These are phyloP conservation scores for Artemisia annua DNA, from an alignment of 129 eudicot species.

Conservation along the genomic window DNA sequence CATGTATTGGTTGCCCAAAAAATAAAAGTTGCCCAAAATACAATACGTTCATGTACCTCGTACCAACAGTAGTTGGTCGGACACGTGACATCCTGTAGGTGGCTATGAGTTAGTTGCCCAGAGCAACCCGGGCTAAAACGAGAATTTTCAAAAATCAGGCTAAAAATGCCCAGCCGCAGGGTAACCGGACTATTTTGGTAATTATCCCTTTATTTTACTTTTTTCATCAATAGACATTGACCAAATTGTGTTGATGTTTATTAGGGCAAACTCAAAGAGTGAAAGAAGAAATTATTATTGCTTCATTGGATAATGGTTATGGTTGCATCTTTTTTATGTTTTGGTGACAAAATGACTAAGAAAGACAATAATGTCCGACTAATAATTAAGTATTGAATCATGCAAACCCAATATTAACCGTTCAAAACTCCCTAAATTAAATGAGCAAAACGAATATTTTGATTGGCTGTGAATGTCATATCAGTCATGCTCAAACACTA, in stretches of 20 bases:
- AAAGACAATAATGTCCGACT: slow-evolving; percentile 28
- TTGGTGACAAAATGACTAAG: slow-evolving; percentile 26
- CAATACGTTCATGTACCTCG: too few relatives aligned
- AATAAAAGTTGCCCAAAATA: too few relatives aligned
- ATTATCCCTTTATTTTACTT: too few relatives aligned
- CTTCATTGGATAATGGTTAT: not conserved
- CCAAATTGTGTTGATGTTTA: slow-evolving; percentile 26
- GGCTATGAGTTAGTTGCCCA: too few relatives aligned
- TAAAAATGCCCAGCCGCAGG: too few relatives aligned
- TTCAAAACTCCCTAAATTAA: slow-evolving; percentile 19
- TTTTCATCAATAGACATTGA: too few relatives aligned
- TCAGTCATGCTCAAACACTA: slow-evolving; percentile 28
- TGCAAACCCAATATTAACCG: slow-evolving; percentile 20
- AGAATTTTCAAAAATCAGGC: too few relatives aligned
- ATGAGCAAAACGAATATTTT: slow-evolving; percentile 22
- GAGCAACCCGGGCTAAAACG: too few relatives aligned
- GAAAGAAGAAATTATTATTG: not conserved
- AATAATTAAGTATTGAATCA: slow-evolving; percentile 33
- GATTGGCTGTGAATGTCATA: slow-evolving; percentile 29
- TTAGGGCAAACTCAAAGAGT: slow-evolving; percentile 3
- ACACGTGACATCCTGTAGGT: too few relatives aligned
- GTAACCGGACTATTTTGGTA: too few relatives aligned
- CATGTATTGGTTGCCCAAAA: too few relatives aligned
- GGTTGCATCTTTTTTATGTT: not conserved
- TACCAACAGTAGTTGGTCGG: too few relatives aligned